Percentiles rank a stretch among this genome's conserved stretches.
Evolutionary conservation across 768 basidiomycete genomes (phyloP).

Genomic region (Tremella yokohamensis): DNA sequence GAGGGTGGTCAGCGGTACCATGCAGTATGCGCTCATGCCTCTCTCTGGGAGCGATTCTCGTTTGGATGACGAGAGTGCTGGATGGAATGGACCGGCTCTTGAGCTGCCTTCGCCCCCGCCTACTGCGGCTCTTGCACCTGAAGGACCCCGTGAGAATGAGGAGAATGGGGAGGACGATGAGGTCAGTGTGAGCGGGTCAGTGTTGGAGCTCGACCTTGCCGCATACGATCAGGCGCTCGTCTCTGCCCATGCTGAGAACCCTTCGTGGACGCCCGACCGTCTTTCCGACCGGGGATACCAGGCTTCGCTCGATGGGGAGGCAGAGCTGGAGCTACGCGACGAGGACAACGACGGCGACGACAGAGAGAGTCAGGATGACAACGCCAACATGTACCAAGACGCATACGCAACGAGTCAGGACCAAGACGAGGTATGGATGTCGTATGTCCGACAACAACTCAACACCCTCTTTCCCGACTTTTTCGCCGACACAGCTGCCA

Average conservation of each 20-base stretch:
- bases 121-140: no score
- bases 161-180: not conserved
- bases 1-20: not conserved
- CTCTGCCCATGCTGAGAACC: not conserved
- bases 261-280: no score
- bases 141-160: not conserved
- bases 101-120: not conserved
- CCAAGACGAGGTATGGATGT: constrained; percentile 33
- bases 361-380: not conserved
- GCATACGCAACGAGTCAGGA: not conserved
- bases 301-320: not conserved
- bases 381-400: not conserved
- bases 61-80: not conserved
- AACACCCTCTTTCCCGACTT: constrained; percentile 34
- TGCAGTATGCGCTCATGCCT: constrained; percentile 4
- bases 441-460: constrained; percentile 31
- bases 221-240: not conserved
- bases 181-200: not conserved
- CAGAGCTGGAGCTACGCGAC: not conserved
- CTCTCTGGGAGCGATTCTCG: not conserved
- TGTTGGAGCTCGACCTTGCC: not conserved
- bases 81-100: not conserved
- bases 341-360: not conserved
- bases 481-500: constrained; percentile 1
- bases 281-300: no score